Percentiles rank a stretch among this genome's conserved stretches.
Conservation (phyloP, 345 rosid species). For the Arabis alpina region DNA sequence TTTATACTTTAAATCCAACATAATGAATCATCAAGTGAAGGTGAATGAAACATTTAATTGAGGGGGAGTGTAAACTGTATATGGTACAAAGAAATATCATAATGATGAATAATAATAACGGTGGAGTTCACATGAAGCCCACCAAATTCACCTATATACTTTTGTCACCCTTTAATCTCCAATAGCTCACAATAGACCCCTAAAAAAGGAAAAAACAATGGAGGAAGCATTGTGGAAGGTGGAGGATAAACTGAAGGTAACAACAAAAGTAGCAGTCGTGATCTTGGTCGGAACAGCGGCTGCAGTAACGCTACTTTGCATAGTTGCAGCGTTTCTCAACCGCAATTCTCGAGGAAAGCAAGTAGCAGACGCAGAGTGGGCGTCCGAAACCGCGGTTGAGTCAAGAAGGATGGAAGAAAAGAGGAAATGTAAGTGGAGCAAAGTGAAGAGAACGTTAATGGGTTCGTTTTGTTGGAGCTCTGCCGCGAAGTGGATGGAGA, state of each 20-base stretch:
- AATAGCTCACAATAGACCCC: conserved; percentile 3
- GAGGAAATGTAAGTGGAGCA: conserved; percentile 45
- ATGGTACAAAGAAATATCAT: conserved; percentile 12
- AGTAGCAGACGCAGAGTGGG: conserved; percentile 40
- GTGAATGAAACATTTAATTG: not conserved
- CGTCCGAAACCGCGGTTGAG: conserved; percentile 8
- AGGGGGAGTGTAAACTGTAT: not conserved
- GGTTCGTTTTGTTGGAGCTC: conserved; percentile 77
- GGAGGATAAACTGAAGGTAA: conserved; percentile 68
- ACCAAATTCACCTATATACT: conserved; percentile 34
- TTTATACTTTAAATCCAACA: too few species aligned
- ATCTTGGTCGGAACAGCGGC: conserved; percentile 54
- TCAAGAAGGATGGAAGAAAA: conserved; percentile 23
- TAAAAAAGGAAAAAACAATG: conserved; percentile 41
- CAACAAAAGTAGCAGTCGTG: conserved; percentile 55
- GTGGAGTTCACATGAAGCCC: conserved; percentile 63
- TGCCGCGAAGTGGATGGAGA: conserved; percentile 59
- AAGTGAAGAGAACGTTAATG: conserved; percentile 54
- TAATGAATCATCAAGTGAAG: too few species aligned
- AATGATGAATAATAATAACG: conserved; percentile 40
- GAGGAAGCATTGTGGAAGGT: conserved; percentile 76
- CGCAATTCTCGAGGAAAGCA: conserved; percentile 48
- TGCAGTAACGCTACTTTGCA: conserved; percentile 54
- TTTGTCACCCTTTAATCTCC: conserved; percentile 13
- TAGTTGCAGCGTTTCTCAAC: conserved; percentile 43